Evolutionary conservation across 2,329 filamentous ascomycete species (phyloP).

Genomic region (Fusarium staphyleae): DNA sequence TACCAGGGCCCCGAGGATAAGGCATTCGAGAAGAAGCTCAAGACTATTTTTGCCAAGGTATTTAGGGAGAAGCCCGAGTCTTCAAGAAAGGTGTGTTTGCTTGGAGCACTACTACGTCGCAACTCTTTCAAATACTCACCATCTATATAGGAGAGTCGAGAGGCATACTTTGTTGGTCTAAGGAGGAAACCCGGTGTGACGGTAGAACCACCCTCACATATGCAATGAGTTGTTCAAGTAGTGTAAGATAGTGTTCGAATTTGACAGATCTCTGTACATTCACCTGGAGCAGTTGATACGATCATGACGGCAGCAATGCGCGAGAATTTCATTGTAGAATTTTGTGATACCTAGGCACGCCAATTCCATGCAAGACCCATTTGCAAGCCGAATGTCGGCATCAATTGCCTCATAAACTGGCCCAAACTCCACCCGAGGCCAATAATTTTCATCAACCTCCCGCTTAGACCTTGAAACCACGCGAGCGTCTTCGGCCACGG

Average conservation of each 20-base stretch:
- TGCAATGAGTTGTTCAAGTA: not conserved
- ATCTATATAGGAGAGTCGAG: conserved; percentile 60
- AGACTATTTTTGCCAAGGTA: conserved; percentile 79
- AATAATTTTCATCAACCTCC: conserved; percentile 36
- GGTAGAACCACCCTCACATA: conserved; percentile 18
- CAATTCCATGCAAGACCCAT: conserved; percentile 53
- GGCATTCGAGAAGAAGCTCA: conserved; percentile 75
- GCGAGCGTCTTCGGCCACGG: conserved; percentile 97
- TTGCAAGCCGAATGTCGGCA: conserved; percentile 44
- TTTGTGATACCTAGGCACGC: conserved; percentile 58
- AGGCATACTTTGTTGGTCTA: conserved; percentile 85
- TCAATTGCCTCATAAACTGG: conserved; percentile 41
- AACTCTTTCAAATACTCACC: conserved; percentile 3
- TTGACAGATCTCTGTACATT: not conserved
- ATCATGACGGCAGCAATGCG: conserved; percentile 37
- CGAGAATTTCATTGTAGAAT: conserved; percentile 46
- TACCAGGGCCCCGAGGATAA: conserved; percentile 92
- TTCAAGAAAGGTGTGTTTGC: conserved; percentile 73
- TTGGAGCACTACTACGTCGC: not conserved
- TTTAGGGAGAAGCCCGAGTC: conserved; percentile 90
- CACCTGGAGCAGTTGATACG: conserved; percentile 27
- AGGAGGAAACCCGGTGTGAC: conserved; percentile 63
- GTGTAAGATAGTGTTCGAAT: not conserved
- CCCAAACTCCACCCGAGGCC: conserved; percentile 41
- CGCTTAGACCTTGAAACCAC: conserved; percentile 99